These are phyloP conservation scores for Conidiobolus incongruus DNA, from an alignment of 371 early-diverging fungal genomes.

Conservation along the genomic window DNA sequence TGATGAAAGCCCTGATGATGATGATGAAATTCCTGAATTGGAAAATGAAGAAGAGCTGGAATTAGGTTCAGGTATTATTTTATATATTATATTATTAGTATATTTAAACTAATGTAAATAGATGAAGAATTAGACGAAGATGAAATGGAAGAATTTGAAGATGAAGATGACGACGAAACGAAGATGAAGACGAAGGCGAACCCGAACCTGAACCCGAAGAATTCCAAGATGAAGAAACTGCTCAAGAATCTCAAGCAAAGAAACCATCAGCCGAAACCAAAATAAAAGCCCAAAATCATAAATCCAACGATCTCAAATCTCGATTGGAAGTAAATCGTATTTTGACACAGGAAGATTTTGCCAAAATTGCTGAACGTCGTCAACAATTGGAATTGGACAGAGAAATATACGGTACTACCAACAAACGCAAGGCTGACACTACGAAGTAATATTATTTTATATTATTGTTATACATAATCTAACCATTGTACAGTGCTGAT, in stretches of 20 bases:
- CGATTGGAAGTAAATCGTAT: constrained; percentile 18
- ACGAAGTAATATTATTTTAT: neutral
- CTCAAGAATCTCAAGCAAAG: neutral
- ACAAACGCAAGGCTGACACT: too few species aligned
- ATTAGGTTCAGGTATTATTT: too few species aligned
- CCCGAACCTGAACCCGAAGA: constrained; percentile 12
- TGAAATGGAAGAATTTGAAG: constrained; percentile 12
- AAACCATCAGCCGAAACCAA: neutral
- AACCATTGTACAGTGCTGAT: too few species aligned
- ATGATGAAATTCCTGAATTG: too few species aligned
- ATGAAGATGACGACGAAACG: constrained; percentile 14
- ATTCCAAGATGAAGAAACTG: neutral
- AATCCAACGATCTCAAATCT: neutral
- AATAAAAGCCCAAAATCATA: neutral
- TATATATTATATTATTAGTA: too few species aligned
- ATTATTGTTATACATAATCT: neutral
- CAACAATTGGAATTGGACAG: too few species aligned
- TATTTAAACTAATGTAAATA: too few species aligned
- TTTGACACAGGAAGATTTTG: constrained; percentile 82
- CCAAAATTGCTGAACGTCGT: constrained; percentile 4
- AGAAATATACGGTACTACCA: too few species aligned
- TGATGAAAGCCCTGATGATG: constrained; percentile 12
- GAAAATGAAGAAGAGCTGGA: constrained; percentile 19
- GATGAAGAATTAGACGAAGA: constrained; percentile 13
- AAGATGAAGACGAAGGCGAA: constrained; percentile 20